Evolutionary conservation across 257 asterid species (phyloP).

Genomic region (Jaltomata sinuosa): DNA sequence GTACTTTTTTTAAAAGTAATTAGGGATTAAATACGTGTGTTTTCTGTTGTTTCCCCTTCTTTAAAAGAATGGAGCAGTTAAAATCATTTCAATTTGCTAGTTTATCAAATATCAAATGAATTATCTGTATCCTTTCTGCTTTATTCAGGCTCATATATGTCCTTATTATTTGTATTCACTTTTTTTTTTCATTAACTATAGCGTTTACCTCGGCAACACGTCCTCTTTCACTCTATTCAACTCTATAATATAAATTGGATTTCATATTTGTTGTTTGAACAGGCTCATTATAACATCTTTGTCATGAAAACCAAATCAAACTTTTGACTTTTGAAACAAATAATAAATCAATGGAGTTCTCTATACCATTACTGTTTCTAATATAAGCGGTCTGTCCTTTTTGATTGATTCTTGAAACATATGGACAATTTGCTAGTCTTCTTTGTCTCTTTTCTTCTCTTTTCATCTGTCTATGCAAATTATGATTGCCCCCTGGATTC

Average conservation of each 20-base stretch:
- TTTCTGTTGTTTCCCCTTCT: too few species aligned
- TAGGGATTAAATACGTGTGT: too few species aligned
- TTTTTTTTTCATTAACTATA: not conserved
- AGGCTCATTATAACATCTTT: not conserved
- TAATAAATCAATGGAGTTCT: not conserved
- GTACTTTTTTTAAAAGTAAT: too few species aligned
- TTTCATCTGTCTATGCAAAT: slow-evolving; percentile 17
- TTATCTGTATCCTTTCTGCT: too few species aligned
- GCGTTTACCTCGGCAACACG: not conserved
- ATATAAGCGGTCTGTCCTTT: not conserved
- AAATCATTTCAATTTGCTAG: too few species aligned
- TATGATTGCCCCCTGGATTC: slow-evolving; percentile 19
- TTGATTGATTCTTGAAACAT: slow-evolving; percentile 1
- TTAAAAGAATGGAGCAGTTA: too few species aligned
- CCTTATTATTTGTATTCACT: not conserved
- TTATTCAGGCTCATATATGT: too few species aligned
- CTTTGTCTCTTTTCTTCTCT: slow-evolving; percentile 13
- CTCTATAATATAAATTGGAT: not conserved
- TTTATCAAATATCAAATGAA: too few species aligned
- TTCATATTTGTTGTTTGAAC: not conserved
- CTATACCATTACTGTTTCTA: not conserved
- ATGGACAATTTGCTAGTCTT: not conserved
- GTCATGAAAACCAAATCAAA: not conserved
- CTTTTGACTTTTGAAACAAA: not conserved
- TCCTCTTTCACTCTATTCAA: not conserved